A percentile compares a stretch with the other conserved stretches of the same genome.
Evolutionary conservation across 139 green algal genomes (phyloP).

Genomic region (Trebouxia sp.): DNA sequence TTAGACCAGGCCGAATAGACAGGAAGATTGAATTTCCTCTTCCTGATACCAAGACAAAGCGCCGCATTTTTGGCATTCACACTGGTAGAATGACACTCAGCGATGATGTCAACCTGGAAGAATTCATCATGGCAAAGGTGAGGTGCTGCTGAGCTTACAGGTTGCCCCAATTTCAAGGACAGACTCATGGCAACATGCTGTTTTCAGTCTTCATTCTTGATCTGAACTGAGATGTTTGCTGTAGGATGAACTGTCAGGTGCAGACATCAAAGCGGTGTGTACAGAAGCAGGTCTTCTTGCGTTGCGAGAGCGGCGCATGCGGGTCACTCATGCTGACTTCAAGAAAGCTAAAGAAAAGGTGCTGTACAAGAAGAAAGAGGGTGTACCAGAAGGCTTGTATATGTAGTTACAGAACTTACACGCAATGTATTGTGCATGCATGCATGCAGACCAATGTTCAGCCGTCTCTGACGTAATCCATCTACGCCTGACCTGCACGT

Average conservation of each 20-base stretch:
- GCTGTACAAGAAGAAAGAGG: constrained; percentile 99
- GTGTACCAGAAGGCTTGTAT: constrained; percentile 96
- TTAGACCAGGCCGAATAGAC: constrained; percentile 93
- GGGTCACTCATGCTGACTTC: constrained; percentile 87
- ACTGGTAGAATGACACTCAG: constrained; percentile 87
- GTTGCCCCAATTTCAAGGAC: too few relatives aligned
- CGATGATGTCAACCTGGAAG: constrained; percentile 98
- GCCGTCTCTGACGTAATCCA: too few relatives aligned
- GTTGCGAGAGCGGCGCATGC: constrained; percentile 95
- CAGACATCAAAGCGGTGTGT: constrained; percentile 99
- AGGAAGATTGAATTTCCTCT: constrained; percentile 99
- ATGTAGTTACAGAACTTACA: constrained; percentile 73
- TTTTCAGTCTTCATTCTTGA: neutral
- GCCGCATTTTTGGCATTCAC: constrained; percentile 96
- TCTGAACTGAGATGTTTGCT: neutral
- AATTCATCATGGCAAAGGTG: constrained; percentile 86
- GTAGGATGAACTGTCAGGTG: constrained; percentile 94
- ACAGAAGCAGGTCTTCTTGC: constrained; percentile 98
- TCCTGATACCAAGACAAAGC: constrained; percentile 98
- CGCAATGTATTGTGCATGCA: too few relatives aligned
- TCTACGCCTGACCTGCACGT: too few relatives aligned
- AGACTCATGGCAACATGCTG: neutral
- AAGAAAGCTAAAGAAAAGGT: constrained; percentile 79
- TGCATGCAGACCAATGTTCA: too few relatives aligned
- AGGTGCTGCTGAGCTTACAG: too few relatives aligned